phyloP scores from a whole-genome alignment of 2,329 filamentous ascomycete genomes.

The Ophiobolus disseminans region DNA sequence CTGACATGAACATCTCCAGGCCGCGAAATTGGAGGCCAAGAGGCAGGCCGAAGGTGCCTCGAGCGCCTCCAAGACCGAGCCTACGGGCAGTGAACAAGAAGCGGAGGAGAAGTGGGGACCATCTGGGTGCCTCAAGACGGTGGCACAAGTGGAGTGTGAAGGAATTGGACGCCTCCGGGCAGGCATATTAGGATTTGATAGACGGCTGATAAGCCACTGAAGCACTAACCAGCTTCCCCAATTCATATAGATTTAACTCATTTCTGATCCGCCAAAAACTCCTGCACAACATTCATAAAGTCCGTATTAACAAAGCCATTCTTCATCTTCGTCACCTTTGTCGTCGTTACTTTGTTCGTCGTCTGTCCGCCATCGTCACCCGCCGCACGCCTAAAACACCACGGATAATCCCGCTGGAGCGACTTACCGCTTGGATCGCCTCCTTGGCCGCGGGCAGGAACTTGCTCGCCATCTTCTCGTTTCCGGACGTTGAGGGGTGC shows the following conservation, averaged over 20 bases:
- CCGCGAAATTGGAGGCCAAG: slow-evolving; percentile 7
- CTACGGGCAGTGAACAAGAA: not conserved
- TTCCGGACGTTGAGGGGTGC: slow-evolving; percentile 42
- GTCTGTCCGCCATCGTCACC: slow-evolving; percentile 9
- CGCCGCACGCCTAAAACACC: slow-evolving; percentile 3
- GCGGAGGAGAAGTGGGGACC: not conserved
- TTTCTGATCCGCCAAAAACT: slow-evolving; percentile 6
- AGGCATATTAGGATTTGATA: too few relatives aligned
- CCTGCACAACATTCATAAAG: slow-evolving; percentile 5
- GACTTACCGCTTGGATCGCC: slow-evolving; percentile 24
- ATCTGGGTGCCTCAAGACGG: not conserved
- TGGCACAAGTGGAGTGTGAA: too few relatives aligned
- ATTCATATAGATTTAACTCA: too few relatives aligned
- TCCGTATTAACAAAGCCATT: slow-evolving; percentile 4
- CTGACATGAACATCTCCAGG: slow-evolving; percentile 14
- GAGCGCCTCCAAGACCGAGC: not conserved
- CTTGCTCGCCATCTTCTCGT: slow-evolving; percentile 39
- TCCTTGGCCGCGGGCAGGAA: slow-evolving; percentile 31
- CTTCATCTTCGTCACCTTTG: not conserved
- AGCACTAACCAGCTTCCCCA: too few relatives aligned
- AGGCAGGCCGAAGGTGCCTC: not conserved
- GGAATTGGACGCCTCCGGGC: too few relatives aligned
- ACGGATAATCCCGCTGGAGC: too few relatives aligned
- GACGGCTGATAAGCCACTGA: too few relatives aligned
- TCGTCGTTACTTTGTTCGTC: slow-evolving; percentile 5